These are phyloP conservation scores for Artemisia tridentata DNA, from an alignment of 129 eudicot genomes.

Conservation along the genomic window DNA sequence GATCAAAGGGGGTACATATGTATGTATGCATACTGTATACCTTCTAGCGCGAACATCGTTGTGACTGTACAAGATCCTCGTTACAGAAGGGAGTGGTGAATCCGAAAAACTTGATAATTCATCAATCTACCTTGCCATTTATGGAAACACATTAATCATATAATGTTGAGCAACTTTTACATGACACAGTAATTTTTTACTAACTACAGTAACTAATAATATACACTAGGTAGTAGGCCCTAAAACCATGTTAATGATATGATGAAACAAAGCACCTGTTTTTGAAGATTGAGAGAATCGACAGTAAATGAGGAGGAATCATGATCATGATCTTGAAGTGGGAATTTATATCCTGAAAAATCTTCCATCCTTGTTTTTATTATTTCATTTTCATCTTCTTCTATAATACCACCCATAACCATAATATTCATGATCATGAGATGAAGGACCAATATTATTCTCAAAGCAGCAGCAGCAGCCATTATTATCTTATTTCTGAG, in stretches of 20 bases:
- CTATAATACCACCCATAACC: neutral
- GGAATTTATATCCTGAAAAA: constrained; percentile 62
- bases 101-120: constrained; percentile 83
- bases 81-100: constrained; percentile 86
- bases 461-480: no score
- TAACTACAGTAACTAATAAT: no score
- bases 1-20: no score
- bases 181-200: neutral
- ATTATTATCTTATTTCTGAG: no score
- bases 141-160: no score
- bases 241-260: no score
- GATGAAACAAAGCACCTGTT: constrained; percentile 47
- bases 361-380: constrained; percentile 73
- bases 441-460: no score
- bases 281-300: constrained; percentile 52
- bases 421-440: constrained; percentile 7
- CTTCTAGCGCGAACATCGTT: constrained; percentile 82
- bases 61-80: constrained; percentile 82
- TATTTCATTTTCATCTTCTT: constrained; percentile 34
- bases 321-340: constrained; percentile 32
- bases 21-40: constrained; percentile 32
- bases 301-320: constrained; percentile 45
- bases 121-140: constrained; percentile 54
- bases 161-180: neutral
- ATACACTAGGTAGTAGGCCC: no score